Base-by-base conservation (phyloP, 1,284 basidiomycete genomes). In the Boletus mariae region DNA sequence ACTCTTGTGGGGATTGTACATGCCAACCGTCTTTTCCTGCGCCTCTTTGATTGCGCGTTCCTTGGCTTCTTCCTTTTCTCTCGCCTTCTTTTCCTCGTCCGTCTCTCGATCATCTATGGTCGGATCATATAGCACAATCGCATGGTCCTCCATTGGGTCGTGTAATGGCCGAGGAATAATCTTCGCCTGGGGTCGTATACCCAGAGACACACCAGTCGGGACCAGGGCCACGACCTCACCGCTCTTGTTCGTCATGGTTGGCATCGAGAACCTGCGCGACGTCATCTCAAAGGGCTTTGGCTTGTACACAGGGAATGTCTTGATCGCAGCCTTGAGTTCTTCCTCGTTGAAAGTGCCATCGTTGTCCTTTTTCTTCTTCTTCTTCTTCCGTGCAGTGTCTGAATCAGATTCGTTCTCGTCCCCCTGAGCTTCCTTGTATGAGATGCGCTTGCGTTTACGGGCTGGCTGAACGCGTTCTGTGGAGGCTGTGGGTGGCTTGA, bases 141-240 rank as follows among this genome's bases (percentile, higher is more conserved):
- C 94, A 69, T 97, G 94, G 65, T 98, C 95, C 51, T 90, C 86
- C 91, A 99, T 96, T 0, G 95, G 97, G 68, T 99, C 94, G 65
- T 96, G 90, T 13, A 98, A 75, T 2, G 96, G 96, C 11, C 96
- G 80, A 6, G 96, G 97, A 44, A 92, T 83, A 52, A 98, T 77
- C 59, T 87, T 90, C 0, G 88, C 80, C 54, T 86, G 84, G 1
- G 92, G 89, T 7, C 96, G 83, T 50, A 92, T 89, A 32, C 96
- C 96, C 1, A 99, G 82, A 3, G 94, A 87, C 3, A 82, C 79
- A 61, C 90, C 84, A 0, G 91, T 85, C 10, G 84, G 74, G 2
- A 81, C 65, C 13, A 85, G 80, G 7, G 80, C 73, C 10, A 98
- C 76, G 8, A 84, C 61, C 52, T 89, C 82, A 13, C 94, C 91